Evolutionary conservation across 2,329 filamentous ascomycete species (phyloP).

Genomic region (Fusarium nematophilum): DNA sequence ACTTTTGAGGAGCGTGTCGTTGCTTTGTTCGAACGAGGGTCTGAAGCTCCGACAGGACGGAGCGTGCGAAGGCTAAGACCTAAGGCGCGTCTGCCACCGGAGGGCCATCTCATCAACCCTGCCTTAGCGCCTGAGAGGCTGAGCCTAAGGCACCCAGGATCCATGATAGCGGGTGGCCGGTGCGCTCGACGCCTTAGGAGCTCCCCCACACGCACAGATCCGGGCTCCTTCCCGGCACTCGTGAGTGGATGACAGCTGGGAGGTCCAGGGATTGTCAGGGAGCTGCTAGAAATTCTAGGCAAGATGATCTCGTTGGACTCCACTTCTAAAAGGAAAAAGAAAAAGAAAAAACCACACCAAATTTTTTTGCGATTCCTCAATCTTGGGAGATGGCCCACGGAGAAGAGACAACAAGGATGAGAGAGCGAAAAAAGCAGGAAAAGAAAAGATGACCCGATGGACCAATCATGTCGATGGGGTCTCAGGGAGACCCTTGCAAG

Average conservation of each 20-base stretch:
- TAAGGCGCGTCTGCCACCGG: slow-evolving; percentile 10
- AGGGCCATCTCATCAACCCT: slow-evolving; percentile 21
- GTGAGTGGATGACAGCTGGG: slow-evolving; percentile 11
- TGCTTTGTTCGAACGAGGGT: slow-evolving; percentile 24
- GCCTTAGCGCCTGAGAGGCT: slow-evolving; percentile 18
- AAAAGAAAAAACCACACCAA: slow-evolving; percentile 17
- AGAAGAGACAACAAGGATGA: slow-evolving; percentile 26
- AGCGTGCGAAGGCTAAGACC: slow-evolving; percentile 1
- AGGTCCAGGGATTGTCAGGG: too few species aligned
- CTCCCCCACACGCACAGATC: slow-evolving; percentile 31
- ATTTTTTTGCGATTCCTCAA: slow-evolving; percentile 16
- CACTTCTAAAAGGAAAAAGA: slow-evolving; percentile 17
- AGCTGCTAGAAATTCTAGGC: slow-evolving; percentile 1
- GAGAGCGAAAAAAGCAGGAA: slow-evolving; percentile 21
- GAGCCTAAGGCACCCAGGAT: slow-evolving; percentile 18
- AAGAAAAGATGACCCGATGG: background rate
- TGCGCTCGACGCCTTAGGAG: slow-evolving; percentile 8
- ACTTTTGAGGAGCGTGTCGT: slow-evolving; percentile 3
- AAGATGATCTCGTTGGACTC: slow-evolving; percentile 31
- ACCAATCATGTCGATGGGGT: background rate
- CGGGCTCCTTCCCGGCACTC: slow-evolving; percentile 17
- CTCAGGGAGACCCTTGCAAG: background rate
- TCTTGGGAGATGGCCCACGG: slow-evolving; percentile 7
- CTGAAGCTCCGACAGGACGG: slow-evolving; percentile 10
- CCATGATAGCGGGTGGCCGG: slow-evolving; percentile 14